Evolutionary conservation across 805 yeast genomes (phyloP), one percentile per base, ranked within the genome.

Genomic region (Suhomyces tanzawaensis): DNA sequence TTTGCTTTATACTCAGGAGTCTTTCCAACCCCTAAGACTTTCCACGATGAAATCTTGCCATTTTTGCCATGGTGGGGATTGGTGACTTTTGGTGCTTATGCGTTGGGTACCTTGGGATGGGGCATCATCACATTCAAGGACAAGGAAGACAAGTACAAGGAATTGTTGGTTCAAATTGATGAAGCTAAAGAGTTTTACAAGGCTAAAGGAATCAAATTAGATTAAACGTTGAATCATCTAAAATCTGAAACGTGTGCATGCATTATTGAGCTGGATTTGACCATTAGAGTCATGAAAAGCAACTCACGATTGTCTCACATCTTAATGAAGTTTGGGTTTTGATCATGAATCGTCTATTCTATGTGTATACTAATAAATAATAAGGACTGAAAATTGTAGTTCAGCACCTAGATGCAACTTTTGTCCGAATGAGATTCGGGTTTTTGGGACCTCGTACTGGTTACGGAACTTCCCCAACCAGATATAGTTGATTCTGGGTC

Each of bases 21-120:
- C 28, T 62, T 82, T 40, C 88, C 88, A 30, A 61, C 75, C 4
- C 67, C 78, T 7, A 59, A 56, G n/a, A 48, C 57, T 22, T 51
- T 82, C 48, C 72, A 69, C 33, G 51, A 64, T 19, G 79, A 79
- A 47, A 72, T 82, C 34, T 61, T 82, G 44, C 88, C 88, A 7
- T 80, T 70, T 47, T 57, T 82, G 41, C 89, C 89, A 23, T 81
- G 74, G 69, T 82, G 88, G 89, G 74, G 69, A 0, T 63, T 82
- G 44, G 84, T 82, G 24, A 51, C 82, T 2, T 81, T 82, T 57
- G 89, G 89, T 19, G 66, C 83, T 27, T 82, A 79, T 52, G 79
- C 88, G 13, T 69, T 82, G 51, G 82, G 75, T 36, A 75, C 83
- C 13, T 69, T 82, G 42, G 89, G 89, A 34, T 75, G 75, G 68